Conservation (phyloP, 2,329 filamentous ascomycete species). For the Macrophomina tecta region DNA sequence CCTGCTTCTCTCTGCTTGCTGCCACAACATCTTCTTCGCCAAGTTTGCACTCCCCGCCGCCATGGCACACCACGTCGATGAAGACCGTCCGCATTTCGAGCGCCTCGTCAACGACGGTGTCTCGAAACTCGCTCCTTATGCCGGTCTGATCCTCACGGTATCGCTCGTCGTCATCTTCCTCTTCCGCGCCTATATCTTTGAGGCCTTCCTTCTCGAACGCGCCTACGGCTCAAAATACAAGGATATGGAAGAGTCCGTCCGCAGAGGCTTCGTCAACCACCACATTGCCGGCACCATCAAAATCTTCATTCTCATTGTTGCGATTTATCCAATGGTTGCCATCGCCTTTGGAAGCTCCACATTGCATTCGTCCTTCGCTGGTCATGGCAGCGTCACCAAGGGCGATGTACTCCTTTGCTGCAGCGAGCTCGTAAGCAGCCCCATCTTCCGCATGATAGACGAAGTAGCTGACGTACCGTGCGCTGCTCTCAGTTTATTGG, state of each 20-base stretch:
- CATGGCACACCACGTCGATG: not conserved
- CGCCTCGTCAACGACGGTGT: conserved; percentile 4
- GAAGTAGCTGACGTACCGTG: conserved; percentile 28
- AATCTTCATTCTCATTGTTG: conserved; percentile 47
- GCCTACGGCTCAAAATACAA: conserved; percentile 46
- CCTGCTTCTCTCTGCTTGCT: too few relatives aligned
- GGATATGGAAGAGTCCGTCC: conserved; percentile 43
- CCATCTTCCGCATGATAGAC: too few relatives aligned
- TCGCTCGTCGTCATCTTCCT: conserved; percentile 31
- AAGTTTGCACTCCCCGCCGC: not conserved
- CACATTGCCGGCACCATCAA: conserved; percentile 53
- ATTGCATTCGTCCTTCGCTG: conserved; percentile 41
- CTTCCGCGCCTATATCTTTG: conserved; percentile 45
- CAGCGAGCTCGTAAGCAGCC: too few relatives aligned
- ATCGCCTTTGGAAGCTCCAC: conserved; percentile 43
- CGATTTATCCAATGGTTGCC: conserved; percentile 51
- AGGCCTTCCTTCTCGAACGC: conserved; percentile 45
- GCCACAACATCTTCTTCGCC: too few relatives aligned
- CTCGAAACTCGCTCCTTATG: conserved; percentile 34
- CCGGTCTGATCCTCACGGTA: conserved; percentile 35
- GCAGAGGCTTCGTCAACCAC: conserved; percentile 54
- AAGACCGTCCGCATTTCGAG: not conserved
- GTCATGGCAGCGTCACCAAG: conserved; percentile 42
- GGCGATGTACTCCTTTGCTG: conserved; percentile 47
- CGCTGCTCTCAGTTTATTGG: conserved; percentile 47